These are phyloP conservation scores for Pythium chondricola DNA, from an alignment of 352 stramenopile species.

Conservation along the genomic window DNA sequence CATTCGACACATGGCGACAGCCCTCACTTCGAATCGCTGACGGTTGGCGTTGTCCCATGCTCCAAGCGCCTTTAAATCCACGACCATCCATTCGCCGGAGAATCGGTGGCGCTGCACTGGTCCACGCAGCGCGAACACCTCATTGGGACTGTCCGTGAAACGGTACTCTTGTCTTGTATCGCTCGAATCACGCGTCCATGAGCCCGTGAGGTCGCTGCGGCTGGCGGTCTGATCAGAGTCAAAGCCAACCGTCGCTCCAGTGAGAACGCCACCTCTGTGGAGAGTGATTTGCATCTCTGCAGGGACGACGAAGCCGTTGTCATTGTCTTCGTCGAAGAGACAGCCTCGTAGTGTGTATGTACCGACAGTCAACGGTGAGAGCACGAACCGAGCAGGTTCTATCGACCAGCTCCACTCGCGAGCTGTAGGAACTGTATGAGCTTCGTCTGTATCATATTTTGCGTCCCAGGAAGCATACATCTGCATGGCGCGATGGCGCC, in stretches of 20 bases:
- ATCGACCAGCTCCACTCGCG: neutral
- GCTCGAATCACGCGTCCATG: conserved; percentile 1
- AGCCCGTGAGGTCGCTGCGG: neutral
- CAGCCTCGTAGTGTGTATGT: neutral
- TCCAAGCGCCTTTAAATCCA: neutral
- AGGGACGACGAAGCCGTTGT: neutral
- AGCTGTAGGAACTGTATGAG: neutral
- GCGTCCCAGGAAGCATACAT: neutral
- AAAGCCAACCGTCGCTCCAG: neutral
- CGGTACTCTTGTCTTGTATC: neutral
- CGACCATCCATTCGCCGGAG: neutral
- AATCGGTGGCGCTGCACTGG: neutral
- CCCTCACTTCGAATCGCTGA: neutral
- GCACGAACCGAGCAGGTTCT: neutral
- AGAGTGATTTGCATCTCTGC: neutral
- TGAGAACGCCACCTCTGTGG: neutral
- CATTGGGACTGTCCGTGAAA: neutral
- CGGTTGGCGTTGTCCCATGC: neutral
- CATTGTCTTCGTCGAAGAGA: neutral
- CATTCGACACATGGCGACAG: neutral
- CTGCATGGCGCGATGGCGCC: neutral
- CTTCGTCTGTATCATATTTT: neutral
- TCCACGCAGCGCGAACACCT: neutral
- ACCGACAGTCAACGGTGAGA: neutral
- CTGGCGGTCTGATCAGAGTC: neutral